Base-by-base conservation (phyloP, 345 rosid genomes). In the Geranium rotundifolium region DNA sequence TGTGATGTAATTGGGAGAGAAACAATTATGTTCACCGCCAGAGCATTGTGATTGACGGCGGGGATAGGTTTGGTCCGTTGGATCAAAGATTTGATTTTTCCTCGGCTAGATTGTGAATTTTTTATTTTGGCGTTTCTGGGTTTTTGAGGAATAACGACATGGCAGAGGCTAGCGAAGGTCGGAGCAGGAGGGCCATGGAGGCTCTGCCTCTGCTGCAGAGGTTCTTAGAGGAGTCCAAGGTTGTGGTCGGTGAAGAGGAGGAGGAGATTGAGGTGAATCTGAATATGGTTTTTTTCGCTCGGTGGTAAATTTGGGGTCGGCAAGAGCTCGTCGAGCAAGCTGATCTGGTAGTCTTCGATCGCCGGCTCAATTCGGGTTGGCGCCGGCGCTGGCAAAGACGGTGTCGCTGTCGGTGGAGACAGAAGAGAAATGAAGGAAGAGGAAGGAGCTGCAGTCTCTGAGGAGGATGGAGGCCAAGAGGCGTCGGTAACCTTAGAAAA, bases 291-390 rank as follows among this genome's bases (percentile, higher is more conserved):
- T 68, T 60, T 95, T n/a, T 95, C 99, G 16, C 64, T 90, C 5
- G 96, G 96, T 37, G 99, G 99, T 17, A 64, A 82, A 59, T 95
- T 95, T 57, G 99, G 99, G 56, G 89, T 88, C 29, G 96, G 90
- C 23, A 85, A 82, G 67, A 78, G 76, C 65, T 67, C 80, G 27
- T 23, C 27, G 0, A 73, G 77, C 54, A 67, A 77, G 67, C 80
- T 95, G 1, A 72, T 62, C 54, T 69, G 99, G 67, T 88, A 96
- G 23, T 86, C 99, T 8, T 95, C 99, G 0, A 73, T 90, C 95
- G 27, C 1, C 85, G 82, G 0, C 64, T 78, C 0, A 71, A 23
- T 23, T 23, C 2, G 1, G 27, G 27, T 23, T 2, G 27, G 60
- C 75, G 29, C 75, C 71, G 7, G 61, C 80, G 27, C 27, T 23